phyloP scores from a whole-genome alignment of 2,329 filamentous ascomycete species.

The Hymenoscyphus fraxineus region DNA sequence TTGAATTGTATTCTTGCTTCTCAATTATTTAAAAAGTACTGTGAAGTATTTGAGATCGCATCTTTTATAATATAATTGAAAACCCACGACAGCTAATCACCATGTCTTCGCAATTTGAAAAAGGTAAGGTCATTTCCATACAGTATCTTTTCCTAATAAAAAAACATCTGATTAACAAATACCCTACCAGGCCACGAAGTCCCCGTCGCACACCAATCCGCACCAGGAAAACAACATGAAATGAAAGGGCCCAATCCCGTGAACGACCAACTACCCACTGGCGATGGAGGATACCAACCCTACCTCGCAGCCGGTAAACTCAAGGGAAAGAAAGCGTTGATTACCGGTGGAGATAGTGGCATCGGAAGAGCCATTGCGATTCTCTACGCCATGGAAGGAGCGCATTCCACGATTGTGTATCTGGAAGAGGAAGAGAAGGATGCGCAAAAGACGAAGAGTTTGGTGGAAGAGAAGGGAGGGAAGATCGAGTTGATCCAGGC shows the following conservation, averaged over 20 bases:
- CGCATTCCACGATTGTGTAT: constrained; percentile 69
- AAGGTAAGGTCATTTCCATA: constrained; percentile 26
- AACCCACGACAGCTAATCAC: background rate
- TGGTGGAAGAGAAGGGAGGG: constrained; percentile 62
- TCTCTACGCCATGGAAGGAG: constrained; percentile 77
- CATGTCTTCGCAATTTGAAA: constrained; percentile 34
- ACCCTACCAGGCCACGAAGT: constrained; percentile 43
- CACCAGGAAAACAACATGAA: constrained; percentile 48
- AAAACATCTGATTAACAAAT: background rate
- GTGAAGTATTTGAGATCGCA: background rate
- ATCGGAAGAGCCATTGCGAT: constrained; percentile 74
- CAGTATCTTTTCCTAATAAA: background rate
- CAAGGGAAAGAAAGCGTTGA: constrained; percentile 69
- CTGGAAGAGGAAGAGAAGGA: constrained; percentile 73
- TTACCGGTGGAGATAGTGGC: constrained; percentile 77
- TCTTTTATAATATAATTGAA: background rate
- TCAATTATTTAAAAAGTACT: constrained; percentile 3
- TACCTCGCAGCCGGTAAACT: constrained; percentile 77
- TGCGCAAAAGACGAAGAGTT: constrained; percentile 68
- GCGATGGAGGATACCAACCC: constrained; percentile 62
- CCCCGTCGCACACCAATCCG: constrained; percentile 50
- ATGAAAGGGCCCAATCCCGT: constrained; percentile 55
- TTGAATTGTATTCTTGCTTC: constrained; percentile 29
- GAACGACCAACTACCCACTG: constrained; percentile 63
- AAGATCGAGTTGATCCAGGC: constrained; percentile 62